Conservation (phyloP, 1,139 yeast genomes). For the Yarrowia galli region DNA sequence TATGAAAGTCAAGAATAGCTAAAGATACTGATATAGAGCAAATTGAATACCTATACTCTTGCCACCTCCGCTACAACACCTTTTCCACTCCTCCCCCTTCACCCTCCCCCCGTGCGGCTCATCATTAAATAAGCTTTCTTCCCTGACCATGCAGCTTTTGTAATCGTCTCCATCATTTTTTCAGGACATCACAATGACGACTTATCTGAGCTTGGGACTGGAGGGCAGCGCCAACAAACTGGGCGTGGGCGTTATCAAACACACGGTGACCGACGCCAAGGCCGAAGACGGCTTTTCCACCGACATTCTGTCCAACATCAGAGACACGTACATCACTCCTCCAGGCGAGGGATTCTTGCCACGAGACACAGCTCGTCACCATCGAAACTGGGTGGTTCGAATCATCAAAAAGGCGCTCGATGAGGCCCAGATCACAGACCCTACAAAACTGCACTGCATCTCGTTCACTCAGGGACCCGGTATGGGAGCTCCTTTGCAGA, state of each 20-base stretch:
- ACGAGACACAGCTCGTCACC: conserved; percentile 95
- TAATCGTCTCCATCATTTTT: not conserved
- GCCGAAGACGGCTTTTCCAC: conserved; percentile 57
- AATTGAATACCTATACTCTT: not conserved
- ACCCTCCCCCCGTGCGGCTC: conserved; percentile 15
- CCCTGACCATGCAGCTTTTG: not conserved
- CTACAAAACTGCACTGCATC: conserved; percentile 77
- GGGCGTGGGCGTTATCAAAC: conserved; percentile 91
- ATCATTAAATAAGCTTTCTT: not conserved
- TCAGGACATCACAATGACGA: conserved; percentile 6
- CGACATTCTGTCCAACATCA: conserved; percentile 76
- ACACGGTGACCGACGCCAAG: conserved; percentile 47
- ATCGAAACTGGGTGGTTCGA: conserved; percentile 92
- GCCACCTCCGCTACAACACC: not conserved
- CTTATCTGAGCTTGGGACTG: conserved; percentile 74
- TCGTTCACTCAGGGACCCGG: conserved; percentile 99
- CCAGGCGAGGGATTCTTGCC: conserved; percentile 99
- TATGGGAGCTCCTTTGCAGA: conserved; percentile 97
- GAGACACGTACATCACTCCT: conserved; percentile 95
- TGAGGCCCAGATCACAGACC: conserved; percentile 56
- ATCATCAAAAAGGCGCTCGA: conserved; percentile 69
- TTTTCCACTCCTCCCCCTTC: not conserved
- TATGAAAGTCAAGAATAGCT: too few relatives aligned
- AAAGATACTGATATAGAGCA: too few relatives aligned
- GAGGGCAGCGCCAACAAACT: conserved; percentile 97